These are phyloP conservation scores for Nitzschia sp. DNA, from an alignment of 108 stramenopile species.

Conservation along the genomic window DNA sequence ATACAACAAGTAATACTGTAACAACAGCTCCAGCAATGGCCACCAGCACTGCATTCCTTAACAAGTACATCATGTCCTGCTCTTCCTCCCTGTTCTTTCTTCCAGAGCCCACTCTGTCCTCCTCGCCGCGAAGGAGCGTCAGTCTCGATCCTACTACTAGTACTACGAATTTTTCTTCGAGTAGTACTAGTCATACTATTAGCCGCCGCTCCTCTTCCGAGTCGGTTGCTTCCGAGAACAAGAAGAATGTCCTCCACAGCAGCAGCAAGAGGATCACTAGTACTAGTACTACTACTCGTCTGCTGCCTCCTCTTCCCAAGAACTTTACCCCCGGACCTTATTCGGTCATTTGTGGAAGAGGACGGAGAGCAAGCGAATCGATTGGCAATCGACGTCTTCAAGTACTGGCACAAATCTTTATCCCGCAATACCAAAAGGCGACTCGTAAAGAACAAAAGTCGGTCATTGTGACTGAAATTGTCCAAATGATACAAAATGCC, in stretches of 20 bases:
- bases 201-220: neutral
- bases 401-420: constrained; percentile 11
- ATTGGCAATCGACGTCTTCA: constrained; percentile 35
- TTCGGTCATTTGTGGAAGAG: constrained; percentile 16
- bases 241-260: neutral
- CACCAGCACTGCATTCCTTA: no score
- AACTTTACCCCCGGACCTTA: constrained; percentile 15
- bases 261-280: neutral
- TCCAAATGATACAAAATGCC: constrained; percentile 9
- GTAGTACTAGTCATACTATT: no score
- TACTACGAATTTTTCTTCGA: neutral
- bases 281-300: neutral
- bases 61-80: no score
- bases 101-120: no score
- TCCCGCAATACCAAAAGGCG: constrained; percentile 17
- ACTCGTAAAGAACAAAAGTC: constrained; percentile 31
- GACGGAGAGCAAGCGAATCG: neutral
- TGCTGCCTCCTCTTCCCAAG: constrained; percentile 3
- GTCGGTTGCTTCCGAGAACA: neutral
- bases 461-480: constrained; percentile 28
- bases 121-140: neutral
- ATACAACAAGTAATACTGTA: no score
- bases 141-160: neutral
- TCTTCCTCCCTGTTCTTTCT: no score
- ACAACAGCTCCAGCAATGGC: no score